Percentiles rank a stretch among this genome's conserved stretches.
Evolutionary conservation across 106 monocot species (phyloP).

Genomic region (Dioscorea dumetorum): DNA sequence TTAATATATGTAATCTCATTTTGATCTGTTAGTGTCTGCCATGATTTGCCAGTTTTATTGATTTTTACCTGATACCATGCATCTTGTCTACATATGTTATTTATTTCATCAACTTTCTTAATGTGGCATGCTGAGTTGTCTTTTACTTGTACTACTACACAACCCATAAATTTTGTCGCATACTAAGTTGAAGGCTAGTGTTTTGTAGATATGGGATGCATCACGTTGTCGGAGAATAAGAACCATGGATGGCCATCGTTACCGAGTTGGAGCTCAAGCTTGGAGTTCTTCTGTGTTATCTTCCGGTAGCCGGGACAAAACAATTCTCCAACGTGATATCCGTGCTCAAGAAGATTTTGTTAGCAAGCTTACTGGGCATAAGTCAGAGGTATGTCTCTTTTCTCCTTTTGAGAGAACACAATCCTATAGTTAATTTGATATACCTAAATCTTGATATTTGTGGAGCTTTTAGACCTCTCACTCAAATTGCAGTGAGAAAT

Average conservation of each 20-base stretch:
- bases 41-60: neutral
- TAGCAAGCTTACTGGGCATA: slow-evolving; percentile 82
- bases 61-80: neutral
- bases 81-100: no score
- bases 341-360: slow-evolving; percentile 88
- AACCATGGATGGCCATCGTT: slow-evolving; percentile 82
- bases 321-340: slow-evolving; percentile 88
- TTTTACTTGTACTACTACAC: no score
- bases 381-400: slow-evolving; percentile 69
- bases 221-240: slow-evolving; percentile 75
- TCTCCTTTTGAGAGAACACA: no score
- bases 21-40: no score
- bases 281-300: slow-evolving; percentile 94
- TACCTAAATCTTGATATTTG: neutral
- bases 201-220: slow-evolving; percentile 93
- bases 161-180: no score
- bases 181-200: no score
- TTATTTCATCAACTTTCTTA: no score
- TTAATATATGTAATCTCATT: no score
- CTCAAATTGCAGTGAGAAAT: no score
- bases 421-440: neutral
- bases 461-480: no score
- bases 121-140: no score
- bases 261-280: slow-evolving; percentile 84
- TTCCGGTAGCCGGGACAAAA: slow-evolving; percentile 91